phyloP scores from a whole-genome alignment of 345 rosid genomes.

The Linum lewisii region DNA sequence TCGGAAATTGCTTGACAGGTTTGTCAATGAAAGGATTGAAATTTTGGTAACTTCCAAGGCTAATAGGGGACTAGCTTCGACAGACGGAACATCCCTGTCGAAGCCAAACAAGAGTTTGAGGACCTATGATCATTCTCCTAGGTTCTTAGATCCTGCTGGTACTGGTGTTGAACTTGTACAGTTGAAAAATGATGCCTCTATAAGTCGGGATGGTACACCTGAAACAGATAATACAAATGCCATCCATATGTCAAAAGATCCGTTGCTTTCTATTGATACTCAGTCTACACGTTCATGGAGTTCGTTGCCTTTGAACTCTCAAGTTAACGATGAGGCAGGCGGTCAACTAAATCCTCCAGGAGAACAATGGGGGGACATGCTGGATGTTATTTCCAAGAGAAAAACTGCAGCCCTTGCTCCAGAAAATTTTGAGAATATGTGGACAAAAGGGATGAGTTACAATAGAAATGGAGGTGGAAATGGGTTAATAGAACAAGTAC shows the following conservation, averaged over 20 bases:
- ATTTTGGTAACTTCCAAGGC: slow-evolving; percentile 56
- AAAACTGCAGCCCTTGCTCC: slow-evolving; percentile 88
- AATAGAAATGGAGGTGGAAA: slow-evolving; percentile 42
- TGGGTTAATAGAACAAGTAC: slow-evolving; percentile 27
- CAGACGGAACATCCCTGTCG: slow-evolving; percentile 44
- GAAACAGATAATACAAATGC: slow-evolving; percentile 33
- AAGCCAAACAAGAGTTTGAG: slow-evolving; percentile 48
- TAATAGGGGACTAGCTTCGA: slow-evolving; percentile 32
- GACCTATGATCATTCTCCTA: slow-evolving; percentile 60
- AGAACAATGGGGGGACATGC: slow-evolving; percentile 73
- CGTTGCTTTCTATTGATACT: slow-evolving; percentile 80
- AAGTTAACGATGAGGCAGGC: slow-evolving; percentile 34
- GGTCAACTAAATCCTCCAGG: slow-evolving; percentile 36
- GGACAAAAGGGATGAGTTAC: slow-evolving; percentile 95
- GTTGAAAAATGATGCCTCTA: slow-evolving; percentile 48
- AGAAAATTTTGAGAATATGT: slow-evolving; percentile 90
- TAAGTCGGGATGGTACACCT: slow-evolving; percentile 23
- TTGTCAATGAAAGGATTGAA: slow-evolving; percentile 89
- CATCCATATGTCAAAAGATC: slow-evolving; percentile 55
- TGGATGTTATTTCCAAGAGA: slow-evolving; percentile 74
- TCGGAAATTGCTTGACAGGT: slow-evolving; percentile 38
- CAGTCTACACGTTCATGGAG: slow-evolving; percentile 66
- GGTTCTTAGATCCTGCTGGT: slow-evolving; percentile 65
- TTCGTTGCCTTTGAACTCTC: slow-evolving; percentile 44
- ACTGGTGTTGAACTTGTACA: slow-evolving; percentile 93